Percentiles rank a stretch among this genome's conserved stretches.
Conservation (phyloP, 139 green algal species). For the Limnomonas spitsbergensis region DNA sequence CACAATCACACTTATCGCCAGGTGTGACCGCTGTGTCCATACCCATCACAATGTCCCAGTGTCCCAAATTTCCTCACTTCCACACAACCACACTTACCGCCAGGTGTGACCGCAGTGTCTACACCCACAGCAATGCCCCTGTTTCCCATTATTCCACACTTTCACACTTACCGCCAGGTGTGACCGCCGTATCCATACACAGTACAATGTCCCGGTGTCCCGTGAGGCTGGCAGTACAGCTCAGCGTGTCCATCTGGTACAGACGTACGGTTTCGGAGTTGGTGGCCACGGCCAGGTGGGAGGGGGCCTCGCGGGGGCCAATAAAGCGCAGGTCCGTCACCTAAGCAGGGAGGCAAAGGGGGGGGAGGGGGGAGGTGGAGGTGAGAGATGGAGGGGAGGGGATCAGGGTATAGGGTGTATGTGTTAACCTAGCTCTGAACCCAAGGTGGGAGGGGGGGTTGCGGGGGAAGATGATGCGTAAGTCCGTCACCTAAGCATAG, state of each 20-base stretch:
- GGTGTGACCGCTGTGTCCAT: conserved; percentile 32
- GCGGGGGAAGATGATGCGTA: too few relatives aligned
- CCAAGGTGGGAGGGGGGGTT: too few relatives aligned
- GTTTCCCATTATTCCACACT: too few relatives aligned
- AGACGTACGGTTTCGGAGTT: conserved; percentile 78
- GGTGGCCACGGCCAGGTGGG: conserved; percentile 69
- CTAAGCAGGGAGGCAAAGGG: conserved; percentile 1
- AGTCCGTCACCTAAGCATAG: too few relatives aligned
- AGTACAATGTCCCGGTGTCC: conserved; percentile 62
- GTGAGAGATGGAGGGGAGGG: too few relatives aligned
- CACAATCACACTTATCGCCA: too few relatives aligned
- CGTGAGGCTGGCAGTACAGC: conserved; percentile 52
- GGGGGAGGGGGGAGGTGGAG: too few relatives aligned
- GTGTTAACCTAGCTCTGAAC: too few relatives aligned
- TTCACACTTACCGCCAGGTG: background rate
- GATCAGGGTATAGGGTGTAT: too few relatives aligned
- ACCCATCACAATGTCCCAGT: conserved; percentile 56
- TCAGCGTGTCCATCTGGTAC: conserved; percentile 58
- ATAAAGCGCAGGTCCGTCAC: conserved; percentile 85
- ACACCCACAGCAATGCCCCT: background rate
- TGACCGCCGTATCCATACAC: conserved; percentile 37
- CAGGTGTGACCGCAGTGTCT: conserved; percentile 5
- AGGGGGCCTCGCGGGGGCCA: conserved; percentile 35
- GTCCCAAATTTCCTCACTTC: too few relatives aligned
- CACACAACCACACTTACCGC: too few relatives aligned